Evolutionary conservation across 2,329 filamentous ascomycete species (phyloP).

Genomic region (Aspergillus bombycis): DNA sequence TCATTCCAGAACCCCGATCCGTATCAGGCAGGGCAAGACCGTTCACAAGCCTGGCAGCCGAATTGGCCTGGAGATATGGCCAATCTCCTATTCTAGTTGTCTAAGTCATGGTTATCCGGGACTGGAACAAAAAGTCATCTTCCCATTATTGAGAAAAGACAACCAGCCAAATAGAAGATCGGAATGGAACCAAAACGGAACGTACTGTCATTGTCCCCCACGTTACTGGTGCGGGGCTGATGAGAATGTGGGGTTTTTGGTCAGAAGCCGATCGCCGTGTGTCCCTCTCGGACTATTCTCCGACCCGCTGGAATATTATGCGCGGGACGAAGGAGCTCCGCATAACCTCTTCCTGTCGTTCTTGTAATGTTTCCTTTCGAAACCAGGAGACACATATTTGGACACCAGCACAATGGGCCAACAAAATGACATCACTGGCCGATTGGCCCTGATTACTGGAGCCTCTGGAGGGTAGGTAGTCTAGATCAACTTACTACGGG

Average conservation of each 20-base stretch:
- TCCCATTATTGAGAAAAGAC: neutral
- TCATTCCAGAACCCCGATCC: slow-evolving; percentile 38
- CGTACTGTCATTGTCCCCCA: slow-evolving; percentile 3
- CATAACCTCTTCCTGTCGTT: neutral
- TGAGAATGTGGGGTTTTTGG: slow-evolving; percentile 27
- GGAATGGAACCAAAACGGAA: neutral
- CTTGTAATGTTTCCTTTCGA: neutral
- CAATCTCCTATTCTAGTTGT: slow-evolving; percentile 37
- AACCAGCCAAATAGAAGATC: neutral
- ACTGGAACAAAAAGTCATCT: neutral
- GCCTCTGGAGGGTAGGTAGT: slow-evolving; percentile 61
- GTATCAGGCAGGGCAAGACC: slow-evolving; percentile 34
- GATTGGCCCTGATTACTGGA: slow-evolving; percentile 62
- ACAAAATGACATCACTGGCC: slow-evolving; percentile 55
- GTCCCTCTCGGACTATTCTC: slow-evolving; percentile 27
- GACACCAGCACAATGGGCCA: slow-evolving; percentile 18
- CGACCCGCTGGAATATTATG: slow-evolving; percentile 19
- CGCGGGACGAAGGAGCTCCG: neutral
- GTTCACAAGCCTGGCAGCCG: slow-evolving; percentile 41
- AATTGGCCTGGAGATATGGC: slow-evolving; percentile 47
- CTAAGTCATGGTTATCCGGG: neutral
- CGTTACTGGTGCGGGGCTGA: slow-evolving; percentile 11
- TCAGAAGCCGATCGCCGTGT: slow-evolving; percentile 22
- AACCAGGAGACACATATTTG: neutral
- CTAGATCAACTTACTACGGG: neutral